A percentile compares a stretch with the other conserved stretches of the same genome.
These are phyloP conservation scores for Albizia julibrissin DNA, from an alignment of 306 rosid species.

Conservation along the genomic window DNA sequence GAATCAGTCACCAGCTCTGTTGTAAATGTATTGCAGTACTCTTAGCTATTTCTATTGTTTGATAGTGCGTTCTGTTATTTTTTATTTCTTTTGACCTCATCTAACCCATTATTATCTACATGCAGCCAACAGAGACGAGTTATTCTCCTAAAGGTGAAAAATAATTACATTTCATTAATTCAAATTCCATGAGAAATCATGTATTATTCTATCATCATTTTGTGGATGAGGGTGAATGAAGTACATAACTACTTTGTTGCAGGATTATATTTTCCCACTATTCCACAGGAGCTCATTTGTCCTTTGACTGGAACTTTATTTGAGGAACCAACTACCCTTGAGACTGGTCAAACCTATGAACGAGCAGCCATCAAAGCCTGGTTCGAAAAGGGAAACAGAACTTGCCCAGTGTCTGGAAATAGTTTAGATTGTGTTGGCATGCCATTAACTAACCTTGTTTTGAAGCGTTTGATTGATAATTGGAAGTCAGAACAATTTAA, in stretches of 20 bases:
- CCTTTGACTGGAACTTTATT: constrained; percentile 66
- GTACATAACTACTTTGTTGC: constrained; percentile 42
- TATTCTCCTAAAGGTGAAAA: constrained; percentile 60
- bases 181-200: constrained; percentile 14
- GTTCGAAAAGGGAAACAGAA: constrained; percentile 73
- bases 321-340: constrained; percentile 81
- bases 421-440: constrained; percentile 48
- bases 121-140: constrained; percentile 52
- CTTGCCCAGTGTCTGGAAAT: constrained; percentile 80
- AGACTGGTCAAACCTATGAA: constrained; percentile 82
- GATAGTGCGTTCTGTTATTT: background rate
- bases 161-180: constrained; percentile 13
- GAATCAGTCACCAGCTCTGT: constrained; percentile 27
- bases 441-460: constrained; percentile 65
- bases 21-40: constrained; percentile 32
- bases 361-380: constrained; percentile 63
- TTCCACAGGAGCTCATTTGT: constrained; percentile 71
- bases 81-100: constrained; percentile 19
- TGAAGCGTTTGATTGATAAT: constrained; percentile 64
- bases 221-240: constrained; percentile 36
- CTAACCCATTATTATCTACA: constrained; percentile 13
- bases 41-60: background rate
- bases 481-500: constrained; percentile 65
- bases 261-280: constrained; percentile 49
- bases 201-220: constrained; percentile 25